These are phyloP conservation scores for Trichoderma sp. DNA, from an alignment of 2,329 filamentous ascomycete species.

Conservation along the genomic window DNA sequence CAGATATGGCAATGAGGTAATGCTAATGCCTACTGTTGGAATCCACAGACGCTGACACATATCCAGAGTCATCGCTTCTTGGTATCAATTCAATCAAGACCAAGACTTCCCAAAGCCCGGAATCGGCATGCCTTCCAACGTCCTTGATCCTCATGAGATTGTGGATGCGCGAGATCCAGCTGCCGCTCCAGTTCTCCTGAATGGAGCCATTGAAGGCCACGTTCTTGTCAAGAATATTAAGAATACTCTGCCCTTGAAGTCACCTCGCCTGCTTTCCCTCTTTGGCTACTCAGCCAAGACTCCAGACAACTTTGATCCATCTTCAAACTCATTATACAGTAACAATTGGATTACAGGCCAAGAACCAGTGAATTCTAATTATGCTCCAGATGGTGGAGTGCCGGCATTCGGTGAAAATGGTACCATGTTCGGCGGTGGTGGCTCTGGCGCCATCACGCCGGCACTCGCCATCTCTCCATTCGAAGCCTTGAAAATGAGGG, in stretches of 20 bases:
- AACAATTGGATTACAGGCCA: constrained; percentile 44
- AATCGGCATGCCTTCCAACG: constrained; percentile 54
- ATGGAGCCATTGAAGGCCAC: constrained; percentile 65
- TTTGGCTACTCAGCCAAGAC: constrained; percentile 63
- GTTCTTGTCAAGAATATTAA: constrained; percentile 67
- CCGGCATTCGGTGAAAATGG: constrained; percentile 51
- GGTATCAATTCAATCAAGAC: constrained; percentile 61
- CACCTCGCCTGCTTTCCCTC: constrained; percentile 57
- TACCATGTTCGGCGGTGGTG: constrained; percentile 48
- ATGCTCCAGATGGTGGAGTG: background rate
- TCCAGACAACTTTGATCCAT: constrained; percentile 49
- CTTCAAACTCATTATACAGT: constrained; percentile 42
- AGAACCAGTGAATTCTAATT: constrained; percentile 32
- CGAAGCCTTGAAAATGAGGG: constrained; percentile 57
- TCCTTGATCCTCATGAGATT: constrained; percentile 54
- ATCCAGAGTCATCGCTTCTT: constrained; percentile 54
- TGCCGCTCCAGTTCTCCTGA: constrained; percentile 47
- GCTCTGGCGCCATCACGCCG: constrained; percentile 53
- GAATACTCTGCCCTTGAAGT: constrained; percentile 56
- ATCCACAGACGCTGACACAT: background rate
- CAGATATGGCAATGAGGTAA: constrained; percentile 62
- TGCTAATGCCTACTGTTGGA: background rate
- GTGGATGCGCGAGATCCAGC: constrained; percentile 59
- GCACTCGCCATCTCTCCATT: constrained; percentile 57
- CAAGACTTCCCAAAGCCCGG: constrained; percentile 51